These are phyloP conservation scores for Aspergillus haitiensis DNA, from an alignment of 495 filamentous ascomycete genomes.

Conservation along the genomic window DNA sequence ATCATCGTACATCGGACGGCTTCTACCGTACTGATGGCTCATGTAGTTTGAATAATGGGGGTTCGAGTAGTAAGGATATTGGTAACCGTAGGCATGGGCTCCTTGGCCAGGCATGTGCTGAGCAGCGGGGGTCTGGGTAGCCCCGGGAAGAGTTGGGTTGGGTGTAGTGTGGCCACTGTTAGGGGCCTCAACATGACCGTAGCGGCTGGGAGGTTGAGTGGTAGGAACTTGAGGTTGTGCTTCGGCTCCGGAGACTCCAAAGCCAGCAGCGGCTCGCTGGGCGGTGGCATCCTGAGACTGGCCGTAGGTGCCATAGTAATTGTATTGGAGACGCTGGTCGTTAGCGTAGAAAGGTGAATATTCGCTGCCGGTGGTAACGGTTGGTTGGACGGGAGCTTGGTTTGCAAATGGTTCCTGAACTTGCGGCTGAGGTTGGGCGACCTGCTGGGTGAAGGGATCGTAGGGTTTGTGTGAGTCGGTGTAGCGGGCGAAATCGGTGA, in stretches of 20 bases:
- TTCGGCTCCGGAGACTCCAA: conserved; percentile 71
- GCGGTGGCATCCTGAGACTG: conserved; percentile 77
- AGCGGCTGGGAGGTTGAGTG: conserved; percentile 65
- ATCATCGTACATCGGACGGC: conserved; percentile 58
- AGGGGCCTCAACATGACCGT: conserved; percentile 71
- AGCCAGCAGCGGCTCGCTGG: conserved; percentile 63
- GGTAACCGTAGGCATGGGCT: conserved; percentile 61
- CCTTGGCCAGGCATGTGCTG: conserved; percentile 63
- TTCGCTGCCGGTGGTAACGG: conserved; percentile 67
- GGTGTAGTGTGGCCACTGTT: conserved; percentile 87
- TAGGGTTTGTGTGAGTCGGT: conserved; percentile 77
- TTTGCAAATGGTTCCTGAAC: conserved; percentile 58
- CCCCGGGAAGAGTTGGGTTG: conserved; percentile 71
- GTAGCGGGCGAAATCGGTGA: conserved; percentile 66
- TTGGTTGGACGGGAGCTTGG: conserved; percentile 53
- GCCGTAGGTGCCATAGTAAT: conserved; percentile 75
- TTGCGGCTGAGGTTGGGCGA: conserved; percentile 63
- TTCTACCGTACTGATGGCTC: conserved; percentile 59
- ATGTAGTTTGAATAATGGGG: conserved; percentile 81
- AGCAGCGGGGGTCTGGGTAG: conserved; percentile 61
- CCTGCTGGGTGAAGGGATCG: conserved; percentile 82
- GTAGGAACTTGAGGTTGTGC: conserved; percentile 74
- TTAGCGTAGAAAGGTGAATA: conserved; percentile 85
- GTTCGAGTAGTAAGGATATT: conserved; percentile 76
- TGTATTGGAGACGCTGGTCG: conserved; percentile 77